Base-by-base conservation (phyloP, 305 asterid species). In the Fraxinus paxiana region DNA sequence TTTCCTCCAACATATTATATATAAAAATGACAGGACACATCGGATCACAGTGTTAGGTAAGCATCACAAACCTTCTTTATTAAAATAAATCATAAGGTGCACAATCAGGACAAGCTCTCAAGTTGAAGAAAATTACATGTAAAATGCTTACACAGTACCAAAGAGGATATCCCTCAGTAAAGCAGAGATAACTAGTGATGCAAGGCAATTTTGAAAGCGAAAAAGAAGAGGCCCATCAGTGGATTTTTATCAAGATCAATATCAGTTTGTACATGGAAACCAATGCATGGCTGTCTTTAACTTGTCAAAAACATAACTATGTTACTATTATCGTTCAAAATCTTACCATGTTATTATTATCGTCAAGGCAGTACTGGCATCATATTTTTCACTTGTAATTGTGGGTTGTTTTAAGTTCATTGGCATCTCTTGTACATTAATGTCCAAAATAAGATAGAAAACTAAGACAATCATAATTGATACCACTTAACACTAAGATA, bases 1-100 rank as follows among this genome's bases (percentile, higher is more conserved):
- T 2, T 17, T 67, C 71, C 46, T 22, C 33, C 71, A 8, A 3
- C 70, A 48, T n/a, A 63, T 82, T 17, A 9, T 63, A 31, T 28
- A 51, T 48, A 38, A 76, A 80, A 84, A 74, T 79, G 69, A 79
- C 80, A 51, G 65, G 59, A 76, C 18, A 37, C 43, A 77, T 30
- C 74, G 46, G 30, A 73, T 73, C 38, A 74, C 41, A 61, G 18
- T 18, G 43, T 76, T 56, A 18, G 20, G 72, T 78, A 77, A 30
- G 24, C 41, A 20, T 31, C 51, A 63, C 10, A 59, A 67, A 17
- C 75, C 28, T 37, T 24, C 31, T 20, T 59, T 59, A 18, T n/a
- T 33, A 10, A 63, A 41, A 71, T 28, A 34, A 37, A 74, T 20
- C 37, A 15, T 34, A 78, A 54, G 12, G 67, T 56, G 28, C 28